Conservation (phyloP, 1,284 basidiomycete genomes). For the Mrakiaceae sp. region DNA sequence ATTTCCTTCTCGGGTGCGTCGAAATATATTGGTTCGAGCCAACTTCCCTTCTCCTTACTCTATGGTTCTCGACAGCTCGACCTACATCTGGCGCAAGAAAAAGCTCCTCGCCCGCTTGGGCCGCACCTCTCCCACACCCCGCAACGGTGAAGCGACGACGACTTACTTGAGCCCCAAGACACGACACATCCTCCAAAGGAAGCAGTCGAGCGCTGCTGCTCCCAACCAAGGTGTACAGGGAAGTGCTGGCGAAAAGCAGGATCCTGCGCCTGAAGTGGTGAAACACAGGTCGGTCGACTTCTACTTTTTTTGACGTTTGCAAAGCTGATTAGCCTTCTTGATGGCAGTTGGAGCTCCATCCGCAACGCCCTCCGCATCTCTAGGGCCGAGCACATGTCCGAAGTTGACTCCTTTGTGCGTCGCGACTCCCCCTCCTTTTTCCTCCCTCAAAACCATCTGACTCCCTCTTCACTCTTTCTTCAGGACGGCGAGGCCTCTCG, state of each 20-base stretch:
- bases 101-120: constrained; percentile 21
- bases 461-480: background rate
- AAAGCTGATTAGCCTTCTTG: constrained; percentile 24
- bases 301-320: background rate
- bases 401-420: constrained; percentile 62
- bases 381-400: constrained; percentile 61
- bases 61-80: constrained; percentile 25
- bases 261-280: no score
- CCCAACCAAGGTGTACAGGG: constrained; percentile 31
- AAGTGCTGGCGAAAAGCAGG: constrained; percentile 22
- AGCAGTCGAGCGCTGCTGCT: constrained; percentile 17
- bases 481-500: background rate
- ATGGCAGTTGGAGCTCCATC: constrained; percentile 33
- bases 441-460: background rate
- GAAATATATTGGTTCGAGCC: no score
- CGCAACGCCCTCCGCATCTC: constrained; percentile 51
- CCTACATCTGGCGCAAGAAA: constrained; percentile 35
- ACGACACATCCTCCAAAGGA: constrained; percentile 24
- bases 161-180: constrained; percentile 25
- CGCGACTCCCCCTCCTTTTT: background rate
- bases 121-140: background rate
- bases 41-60: background rate
- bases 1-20: constrained; percentile 58
- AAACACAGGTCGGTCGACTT: background rate
- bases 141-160: background rate